A percentile compares a stretch with the other conserved stretches of the same genome.
These are phyloP conservation scores for Heimioporus sp. DNA, from an alignment of 768 basidiomycete genomes.

Conservation along the genomic window DNA sequence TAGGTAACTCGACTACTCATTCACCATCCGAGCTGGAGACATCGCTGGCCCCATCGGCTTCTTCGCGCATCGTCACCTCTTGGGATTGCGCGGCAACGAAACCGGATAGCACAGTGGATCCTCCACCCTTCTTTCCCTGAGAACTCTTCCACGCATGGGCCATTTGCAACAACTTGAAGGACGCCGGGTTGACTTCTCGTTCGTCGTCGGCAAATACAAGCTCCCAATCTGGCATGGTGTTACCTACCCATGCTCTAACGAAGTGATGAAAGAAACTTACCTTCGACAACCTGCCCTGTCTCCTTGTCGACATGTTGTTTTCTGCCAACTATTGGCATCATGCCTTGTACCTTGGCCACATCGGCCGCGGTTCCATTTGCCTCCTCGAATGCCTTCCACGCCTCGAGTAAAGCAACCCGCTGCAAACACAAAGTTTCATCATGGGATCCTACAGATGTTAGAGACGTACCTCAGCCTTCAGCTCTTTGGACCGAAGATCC, in stretches of 20 bases:
- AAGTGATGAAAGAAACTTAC: conserved; percentile 37
- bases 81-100: conserved; percentile 42
- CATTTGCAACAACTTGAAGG: conserved; percentile 95
- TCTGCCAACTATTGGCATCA: conserved; percentile 93
- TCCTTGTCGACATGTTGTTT: conserved; percentile 80
- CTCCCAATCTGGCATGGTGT: conserved; percentile 73
- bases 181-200: conserved; percentile 85
- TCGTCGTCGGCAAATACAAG: conserved; percentile 97
- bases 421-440: conserved; percentile 28
- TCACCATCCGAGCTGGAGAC: conserved; percentile 55
- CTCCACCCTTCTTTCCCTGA: conserved; percentile 42
- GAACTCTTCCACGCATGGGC: conserved; percentile 86
- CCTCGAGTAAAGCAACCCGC: conserved; percentile 90
- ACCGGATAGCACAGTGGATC: conserved; percentile 40
- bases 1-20: background rate
- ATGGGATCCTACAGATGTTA: background rate
- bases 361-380: conserved; percentile 71
- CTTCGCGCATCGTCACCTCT: conserved; percentile 25
- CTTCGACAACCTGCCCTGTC: conserved; percentile 85
- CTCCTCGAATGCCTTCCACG: conserved; percentile 95
- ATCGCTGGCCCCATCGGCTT: conserved; percentile 42
- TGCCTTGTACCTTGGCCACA: conserved; percentile 77
- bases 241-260: background rate
- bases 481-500: conserved; percentile 73
- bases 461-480: conserved; percentile 82